Conservation (phyloP, 192 early-diverging fungal genomes). For the Haplosporangium gracile region DNA sequence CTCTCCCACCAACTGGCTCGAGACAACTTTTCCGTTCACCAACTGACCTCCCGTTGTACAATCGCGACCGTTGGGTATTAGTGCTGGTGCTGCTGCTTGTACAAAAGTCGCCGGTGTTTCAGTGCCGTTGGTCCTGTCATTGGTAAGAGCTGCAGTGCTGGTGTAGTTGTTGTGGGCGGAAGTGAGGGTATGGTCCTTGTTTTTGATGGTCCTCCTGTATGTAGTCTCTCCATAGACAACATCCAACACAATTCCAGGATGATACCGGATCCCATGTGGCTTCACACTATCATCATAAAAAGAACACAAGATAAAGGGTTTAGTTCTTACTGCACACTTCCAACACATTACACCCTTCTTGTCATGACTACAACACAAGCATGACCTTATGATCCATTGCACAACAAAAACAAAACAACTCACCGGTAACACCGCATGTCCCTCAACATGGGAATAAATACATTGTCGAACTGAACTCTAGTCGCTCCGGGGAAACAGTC, state of each 20-base stretch:
- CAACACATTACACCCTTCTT: not conserved
- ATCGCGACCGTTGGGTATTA: not conserved
- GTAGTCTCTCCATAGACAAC: constrained; percentile 16
- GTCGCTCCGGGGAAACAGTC: constrained; percentile 30
- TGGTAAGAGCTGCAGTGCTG: not conserved
- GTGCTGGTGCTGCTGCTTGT: not conserved
- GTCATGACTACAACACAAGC: no score
- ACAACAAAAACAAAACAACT: not conserved
- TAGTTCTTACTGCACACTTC: not conserved
- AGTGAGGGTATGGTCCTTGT: not conserved
- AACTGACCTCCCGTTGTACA: not conserved
- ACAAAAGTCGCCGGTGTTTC: not conserved
- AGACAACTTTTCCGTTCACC: not conserved
- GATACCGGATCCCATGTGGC: constrained; percentile 45
- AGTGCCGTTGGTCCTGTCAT: not conserved
- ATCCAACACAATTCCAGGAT: constrained; percentile 32
- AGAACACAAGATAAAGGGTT: not conserved
- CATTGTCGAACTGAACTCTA: constrained; percentile 22
- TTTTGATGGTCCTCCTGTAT: not conserved
- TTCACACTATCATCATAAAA: constrained; percentile 9
- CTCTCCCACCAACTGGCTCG: not conserved
- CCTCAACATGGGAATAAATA: constrained; percentile 30
- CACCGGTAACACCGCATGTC: constrained; percentile 35
- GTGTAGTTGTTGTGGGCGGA: not conserved
- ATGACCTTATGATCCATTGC: no score